Evolutionary conservation across 2,329 filamentous ascomycete species (phyloP).

Genomic region (Dendryphion nanum): DNA sequence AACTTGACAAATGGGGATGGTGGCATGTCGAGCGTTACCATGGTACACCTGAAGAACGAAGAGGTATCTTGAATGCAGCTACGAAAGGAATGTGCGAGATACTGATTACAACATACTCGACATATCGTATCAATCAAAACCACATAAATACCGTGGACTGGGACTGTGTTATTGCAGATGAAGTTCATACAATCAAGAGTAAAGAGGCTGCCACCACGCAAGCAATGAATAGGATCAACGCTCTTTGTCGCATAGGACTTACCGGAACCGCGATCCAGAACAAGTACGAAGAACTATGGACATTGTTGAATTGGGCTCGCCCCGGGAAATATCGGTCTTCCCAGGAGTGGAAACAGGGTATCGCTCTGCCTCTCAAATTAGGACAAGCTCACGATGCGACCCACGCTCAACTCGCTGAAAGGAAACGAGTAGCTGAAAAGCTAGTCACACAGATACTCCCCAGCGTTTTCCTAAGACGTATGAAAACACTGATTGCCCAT

Average conservation of each 20-base stretch:
- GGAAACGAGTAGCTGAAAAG: constrained; percentile 77
- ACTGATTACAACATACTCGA: constrained; percentile 91
- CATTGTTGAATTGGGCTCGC: constrained; percentile 92
- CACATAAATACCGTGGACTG: constrained; percentile 82
- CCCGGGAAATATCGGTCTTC: constrained; percentile 69
- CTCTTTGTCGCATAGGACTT: constrained; percentile 86
- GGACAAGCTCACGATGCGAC: constrained; percentile 95
- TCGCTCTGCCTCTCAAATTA: constrained; percentile 76
- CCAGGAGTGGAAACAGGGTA: constrained; percentile 73
- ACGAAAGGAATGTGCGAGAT: constrained; percentile 77
- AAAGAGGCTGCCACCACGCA: constrained; percentile 72
- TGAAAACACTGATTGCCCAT: constrained; percentile 88
- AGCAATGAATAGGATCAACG: constrained; percentile 87
- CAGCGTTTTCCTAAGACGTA: constrained; percentile 83
- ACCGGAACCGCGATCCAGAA: constrained; percentile 98
- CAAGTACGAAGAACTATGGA: constrained; percentile 96
- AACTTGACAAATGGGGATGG: constrained; percentile 90
- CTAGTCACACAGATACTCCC: constrained; percentile 86
- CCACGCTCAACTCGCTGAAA: constrained; percentile 73
- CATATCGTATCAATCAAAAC: constrained; percentile 74
- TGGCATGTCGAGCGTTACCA: constrained; percentile 87
- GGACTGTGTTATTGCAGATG: constrained; percentile 93
- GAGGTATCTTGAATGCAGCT: constrained; percentile 70
- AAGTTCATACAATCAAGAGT: constrained; percentile 89
- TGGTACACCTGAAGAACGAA: constrained; percentile 61